These are phyloP conservation scores for Plasmodiophora brassicae DNA, from an alignment of 208 protist genomes.

Conservation along the genomic window DNA sequence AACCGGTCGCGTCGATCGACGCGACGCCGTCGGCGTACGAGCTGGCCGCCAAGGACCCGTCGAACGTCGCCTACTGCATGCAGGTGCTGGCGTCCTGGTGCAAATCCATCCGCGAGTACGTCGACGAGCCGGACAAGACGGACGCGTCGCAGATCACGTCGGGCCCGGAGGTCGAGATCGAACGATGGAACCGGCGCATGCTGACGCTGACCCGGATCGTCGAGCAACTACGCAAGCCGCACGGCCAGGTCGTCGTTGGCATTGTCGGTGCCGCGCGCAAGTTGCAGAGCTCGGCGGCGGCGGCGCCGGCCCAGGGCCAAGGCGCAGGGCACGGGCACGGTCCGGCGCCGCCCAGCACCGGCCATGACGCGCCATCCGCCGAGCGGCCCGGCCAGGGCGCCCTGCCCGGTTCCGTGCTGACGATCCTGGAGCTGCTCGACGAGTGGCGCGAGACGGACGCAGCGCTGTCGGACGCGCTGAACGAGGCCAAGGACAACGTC, in stretches of 20 bases:
- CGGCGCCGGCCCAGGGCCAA: too few relatives aligned
- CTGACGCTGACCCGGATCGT: not conserved
- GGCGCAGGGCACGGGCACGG: too few relatives aligned
- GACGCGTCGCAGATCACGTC: conserved; percentile 4
- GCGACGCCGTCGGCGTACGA: not conserved
- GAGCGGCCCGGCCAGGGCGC: too few relatives aligned
- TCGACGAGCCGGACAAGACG: not conserved
- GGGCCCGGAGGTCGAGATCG: conserved; percentile 36
- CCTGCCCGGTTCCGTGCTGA: not conserved
- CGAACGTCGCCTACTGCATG: not conserved
- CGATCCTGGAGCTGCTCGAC: conserved; percentile 15
- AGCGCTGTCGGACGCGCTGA: conserved; percentile 79
- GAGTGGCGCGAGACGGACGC: conserved; percentile 35
- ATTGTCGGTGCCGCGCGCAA: not conserved
- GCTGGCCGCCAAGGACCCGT: not conserved
- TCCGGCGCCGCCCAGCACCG: too few relatives aligned
- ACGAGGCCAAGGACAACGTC: conserved; percentile 95
- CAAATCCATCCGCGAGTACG: not conserved
- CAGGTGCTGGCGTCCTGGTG: not conserved
- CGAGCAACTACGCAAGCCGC: conserved; percentile 7
- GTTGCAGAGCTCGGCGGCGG: too few relatives aligned
- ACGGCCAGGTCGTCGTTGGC: not conserved
- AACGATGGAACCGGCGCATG: conserved; percentile 27
- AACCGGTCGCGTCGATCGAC: not conserved
- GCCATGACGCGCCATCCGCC: not conserved